Evolutionary conservation across 371 early-diverging fungal genomes (phyloP), one percentile per base, ranked within the genome.

Genomic region (Mucor ambiguus): DNA sequence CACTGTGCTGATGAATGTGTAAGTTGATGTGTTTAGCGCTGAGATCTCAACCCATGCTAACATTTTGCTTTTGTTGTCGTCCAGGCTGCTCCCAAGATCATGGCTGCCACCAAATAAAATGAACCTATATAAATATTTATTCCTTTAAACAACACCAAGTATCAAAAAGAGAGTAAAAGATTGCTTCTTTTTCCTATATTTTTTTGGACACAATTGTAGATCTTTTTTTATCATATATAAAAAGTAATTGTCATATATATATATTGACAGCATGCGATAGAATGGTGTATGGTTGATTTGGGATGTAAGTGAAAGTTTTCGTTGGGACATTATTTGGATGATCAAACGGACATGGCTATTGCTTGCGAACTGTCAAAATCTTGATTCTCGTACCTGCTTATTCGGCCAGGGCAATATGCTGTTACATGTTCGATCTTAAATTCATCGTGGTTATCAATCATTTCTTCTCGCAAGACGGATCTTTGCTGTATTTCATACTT

Each of bases 1-100:
- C 85, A 85, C 74, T 83, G 83, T 66, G 83, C 82, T 66, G 83
- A 85, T 62, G 78, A 76, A 68, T 85, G 85, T 70, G 85, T 84
- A 84, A 79, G 82, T 82, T 82, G 37, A 14, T 28, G 6, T 28
- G 24, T 52, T 16, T 26, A 26, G 52, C 6, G 14, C 18, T 24
- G 33, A 49, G 20, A 32, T 28, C 20, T 10, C 7, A 20, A 37
- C 41, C 52, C 52, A 24, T 62, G 30, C n/a, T 32, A 54, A 32
- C 26, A 0, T 20, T 14, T 65, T 24, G 54, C 18, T 14, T n/a
- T 52, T 37, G 55, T 4, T 18, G 24, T 35, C 5, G 22, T 14
- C 9, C 12, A 80, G 80, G 80, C 77, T 72, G 83, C 83, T 48
- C 83, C 83, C 75, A 80, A 80, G 78, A 63, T 83, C 67, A 76